Base-by-base conservation (phyloP, 2,329 filamentous ascomycete genomes). In the Zymoseptoria tritici region DNA sequence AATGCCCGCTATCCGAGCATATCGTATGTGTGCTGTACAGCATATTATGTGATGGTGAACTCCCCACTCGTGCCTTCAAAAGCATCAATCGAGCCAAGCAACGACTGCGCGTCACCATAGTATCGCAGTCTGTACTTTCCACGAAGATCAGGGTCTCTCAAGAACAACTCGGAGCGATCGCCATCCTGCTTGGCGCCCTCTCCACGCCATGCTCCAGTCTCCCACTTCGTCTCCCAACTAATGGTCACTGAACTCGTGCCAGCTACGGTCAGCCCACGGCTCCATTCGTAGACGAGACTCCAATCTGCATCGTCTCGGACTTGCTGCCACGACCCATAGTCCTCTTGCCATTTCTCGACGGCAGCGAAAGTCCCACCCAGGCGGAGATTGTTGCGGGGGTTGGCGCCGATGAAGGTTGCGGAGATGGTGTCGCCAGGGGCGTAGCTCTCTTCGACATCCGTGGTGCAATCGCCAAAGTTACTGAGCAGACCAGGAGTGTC, bases 351-450 rank as follows among this genome's bases (percentile, higher is more conserved):
- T 69, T 79, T 79, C 77, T 97, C 91, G 0, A 97, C 82, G 0
- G 88, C 84, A 0, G 87, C 87, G 73, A 85, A 97, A 0, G 91
- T 96, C 2, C 80, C 81, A 68, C 90, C 92, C 1, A 90, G 83
- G 1, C 85, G 83, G 29, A 97, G 83, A 64, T 96, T 89, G 73
- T 97, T 97, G 29, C 93, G 83, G 16, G 93, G 93, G 69, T 96
- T 96, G 0, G 92, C 92, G 16, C 87, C 93, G 2, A 93, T 83
- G 73, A 97, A 97, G 0, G 80, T 85, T 0, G 82, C 87, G 16
- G 77, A 81, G 54, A 92, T 83, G 3, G 78, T 77, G 31, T 83
- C 80, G 3, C 90, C 90, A 8, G 81, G 75, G 0, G 74, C 64
- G 9, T 80, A 70, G n/a, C 75, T 70, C 1, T 83, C 79, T 54